A percentile compares a stretch with the other conserved stretches of the same genome.
Evolutionary conservation across 2,329 filamentous ascomycete species (phyloP).

Genomic region (Plectosphaerella cucumerina): DNA sequence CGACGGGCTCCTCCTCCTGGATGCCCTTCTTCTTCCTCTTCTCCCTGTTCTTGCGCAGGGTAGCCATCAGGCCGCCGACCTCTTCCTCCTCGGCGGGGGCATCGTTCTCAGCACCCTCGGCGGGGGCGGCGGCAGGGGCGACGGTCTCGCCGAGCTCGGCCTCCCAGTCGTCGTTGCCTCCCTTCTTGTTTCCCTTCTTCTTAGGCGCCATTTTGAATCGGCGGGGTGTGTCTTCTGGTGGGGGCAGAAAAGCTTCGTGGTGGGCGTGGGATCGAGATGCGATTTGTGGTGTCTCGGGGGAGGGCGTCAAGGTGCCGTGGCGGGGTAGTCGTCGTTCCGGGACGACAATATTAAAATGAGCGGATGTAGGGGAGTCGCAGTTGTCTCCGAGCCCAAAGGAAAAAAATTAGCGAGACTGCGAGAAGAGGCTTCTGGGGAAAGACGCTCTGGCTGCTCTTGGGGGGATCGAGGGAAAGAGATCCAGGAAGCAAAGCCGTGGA

Average conservation of each 20-base stretch:
- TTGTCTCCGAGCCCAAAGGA: too few species aligned
- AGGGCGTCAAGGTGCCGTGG: too few species aligned
- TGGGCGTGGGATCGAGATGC: too few species aligned
- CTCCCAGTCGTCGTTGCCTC: slow-evolving; percentile 88
- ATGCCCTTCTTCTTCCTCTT: slow-evolving; percentile 96
- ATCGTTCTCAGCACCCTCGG: slow-evolving; percentile 43
- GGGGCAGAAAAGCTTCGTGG: not conserved
- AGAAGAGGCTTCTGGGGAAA: too few species aligned
- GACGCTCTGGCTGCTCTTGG: too few species aligned
- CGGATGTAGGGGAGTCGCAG: too few species aligned
- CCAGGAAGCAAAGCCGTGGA: too few species aligned
- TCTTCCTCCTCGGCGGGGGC: slow-evolving; percentile 50
- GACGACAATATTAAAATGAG: too few species aligned
- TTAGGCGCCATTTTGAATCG: slow-evolving; percentile 77
- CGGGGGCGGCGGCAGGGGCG: slow-evolving; percentile 50
- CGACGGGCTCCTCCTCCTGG: slow-evolving; percentile 62
- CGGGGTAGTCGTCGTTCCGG: too few species aligned
- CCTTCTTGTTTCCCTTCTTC: slow-evolving; percentile 85
- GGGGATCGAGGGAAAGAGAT: too few species aligned
- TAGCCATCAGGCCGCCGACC: slow-evolving; percentile 70
- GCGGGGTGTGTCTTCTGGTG: not conserved
- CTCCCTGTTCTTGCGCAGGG: slow-evolving; percentile 75
- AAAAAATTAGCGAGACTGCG: too few species aligned
- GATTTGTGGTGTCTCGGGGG: not conserved
- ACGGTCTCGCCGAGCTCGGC: slow-evolving; percentile 79